Evolutionary conservation across 306 rosid species (phyloP), one percentile per base, ranked within the genome.

Genomic region (Vigna reflexopilosa): DNA sequence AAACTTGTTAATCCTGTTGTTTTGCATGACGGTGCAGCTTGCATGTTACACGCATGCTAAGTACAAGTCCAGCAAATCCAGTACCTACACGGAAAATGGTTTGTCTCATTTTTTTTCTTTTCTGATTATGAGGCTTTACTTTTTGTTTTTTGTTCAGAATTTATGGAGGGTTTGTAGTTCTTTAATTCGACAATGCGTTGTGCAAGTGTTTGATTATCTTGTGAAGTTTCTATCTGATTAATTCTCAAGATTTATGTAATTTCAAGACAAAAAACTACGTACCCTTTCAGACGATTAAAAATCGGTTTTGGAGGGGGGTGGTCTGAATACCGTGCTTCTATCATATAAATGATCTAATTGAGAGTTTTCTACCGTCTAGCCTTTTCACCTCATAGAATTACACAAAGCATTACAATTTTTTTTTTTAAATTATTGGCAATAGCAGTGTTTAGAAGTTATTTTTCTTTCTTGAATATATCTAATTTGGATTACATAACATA

Each of bases 21-120:
- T 64, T 88, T 76, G 85, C 97, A 54, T 87, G 62, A 78, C 67
- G 82, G n/a, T 85, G 87, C 90, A 92, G 98, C 2, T 88, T 73
- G 87, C 98, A 22, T 95, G 98, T 76, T 87, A 51, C 48, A 47
- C 86, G 81, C 98, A 92, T 86, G 79, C 95, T 52, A 95, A 70
- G 88, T 95, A 92, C 83, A 84, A 40, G 79, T 81, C 98, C n/a
- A 59, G 85, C 63, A 80, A 68, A 51, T 95, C 98, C n/a, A 89
- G 73, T 15, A 83, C 88, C 57, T 92, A 92, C 86, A 76, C 3
- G 87, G 70, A 76, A 80, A 91, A 95, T 81, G 98, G 98, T 95
- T 55, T 34, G 95, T 82, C 47, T 63, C 55, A 58, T 64, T 57
- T 36, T 1, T 56, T 24, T 52, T 24, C 45, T 19, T 1, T 52